Conservation (phyloP, 2,329 filamentous ascomycete genomes). For the Aspergillus clavatus region DNA sequence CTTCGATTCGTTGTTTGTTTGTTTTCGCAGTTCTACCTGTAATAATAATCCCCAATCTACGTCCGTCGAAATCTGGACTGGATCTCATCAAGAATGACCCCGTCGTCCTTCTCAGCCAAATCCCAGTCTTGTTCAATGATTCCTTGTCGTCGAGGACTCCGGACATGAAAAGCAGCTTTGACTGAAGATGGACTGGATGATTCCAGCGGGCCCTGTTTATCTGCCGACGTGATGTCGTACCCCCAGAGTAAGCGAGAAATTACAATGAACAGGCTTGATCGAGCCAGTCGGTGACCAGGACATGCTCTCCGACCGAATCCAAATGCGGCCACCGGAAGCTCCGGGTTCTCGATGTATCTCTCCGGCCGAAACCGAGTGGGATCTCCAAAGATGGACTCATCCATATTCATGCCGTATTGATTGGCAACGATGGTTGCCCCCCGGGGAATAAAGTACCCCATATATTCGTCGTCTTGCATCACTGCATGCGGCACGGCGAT, state of each 20-base stretch:
- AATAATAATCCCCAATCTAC: no score
- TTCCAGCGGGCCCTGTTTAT: neutral
- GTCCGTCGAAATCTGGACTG: neutral
- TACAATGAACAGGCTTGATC: conserved; percentile 4
- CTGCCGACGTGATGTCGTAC: conserved; percentile 1
- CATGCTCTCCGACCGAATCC: conserved; percentile 12
- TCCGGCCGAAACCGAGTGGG: conserved; percentile 34
- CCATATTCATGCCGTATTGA: conserved; percentile 40
- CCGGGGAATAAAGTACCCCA: conserved; percentile 45
- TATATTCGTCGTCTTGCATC: conserved; percentile 44
- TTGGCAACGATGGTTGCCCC: conserved; percentile 44
- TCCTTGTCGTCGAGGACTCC: neutral
- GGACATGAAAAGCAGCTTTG: conserved; percentile 1
- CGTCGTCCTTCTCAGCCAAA: conserved; percentile 4
- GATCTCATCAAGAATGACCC: conserved; percentile 1
- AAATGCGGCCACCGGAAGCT: conserved; percentile 7
- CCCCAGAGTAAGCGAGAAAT: conserved; percentile 10
- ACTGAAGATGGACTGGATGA: neutral
- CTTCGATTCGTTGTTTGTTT: no score
- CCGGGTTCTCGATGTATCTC: conserved; percentile 25
- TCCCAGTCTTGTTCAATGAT: conserved; percentile 1
- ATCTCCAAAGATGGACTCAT: conserved; percentile 35
- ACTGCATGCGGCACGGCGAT: conserved; percentile 45
- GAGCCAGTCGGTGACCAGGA: conserved; percentile 5
- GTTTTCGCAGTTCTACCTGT: no score